Conservation (phyloP, 805 yeast genomes). For the Nakazawaea peltata region DNA sequence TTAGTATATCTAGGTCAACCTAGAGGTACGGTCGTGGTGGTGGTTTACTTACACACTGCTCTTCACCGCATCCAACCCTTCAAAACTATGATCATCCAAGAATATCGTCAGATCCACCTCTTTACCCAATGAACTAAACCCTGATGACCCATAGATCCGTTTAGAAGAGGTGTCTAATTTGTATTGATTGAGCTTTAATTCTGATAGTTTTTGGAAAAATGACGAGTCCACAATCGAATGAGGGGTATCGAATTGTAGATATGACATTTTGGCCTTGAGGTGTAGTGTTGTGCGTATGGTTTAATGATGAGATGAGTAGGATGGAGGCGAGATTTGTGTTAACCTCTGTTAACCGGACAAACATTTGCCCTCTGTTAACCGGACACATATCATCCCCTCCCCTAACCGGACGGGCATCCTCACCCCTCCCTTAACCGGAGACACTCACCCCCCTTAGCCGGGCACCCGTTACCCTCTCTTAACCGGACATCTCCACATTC, state of each 20-base stretch:
- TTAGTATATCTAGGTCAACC: conserved; percentile 1
- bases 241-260: conserved; percentile 36
- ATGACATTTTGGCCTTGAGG: not conserved
- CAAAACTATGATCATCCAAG: conserved; percentile 26
- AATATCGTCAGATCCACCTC: conserved; percentile 23
- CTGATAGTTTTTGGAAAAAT: conserved; percentile 71
- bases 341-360: no score
- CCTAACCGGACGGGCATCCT: no score
- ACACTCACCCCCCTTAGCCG: no score
- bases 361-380: no score
- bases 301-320: no score
- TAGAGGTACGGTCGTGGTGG: not conserved
- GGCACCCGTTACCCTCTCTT: no score
- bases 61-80: conserved; percentile 6
- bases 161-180: conserved; percentile 49
- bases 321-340: no score
- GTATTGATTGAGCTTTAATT: conserved; percentile 63
- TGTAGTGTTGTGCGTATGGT: no score
- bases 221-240: conserved; percentile 80
- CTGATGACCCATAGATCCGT: conserved; percentile 32
- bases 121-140: conserved; percentile 19
- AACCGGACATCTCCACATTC: not conserved
- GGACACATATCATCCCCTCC: no score
- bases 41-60: conserved; percentile 14
- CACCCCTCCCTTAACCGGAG: no score